A percentile compares a stretch with the other conserved stretches of the same genome.
Evolutionary conservation across 1,284 basidiomycete genomes (phyloP).

Genomic region (Ganoderma sinense): DNA sequence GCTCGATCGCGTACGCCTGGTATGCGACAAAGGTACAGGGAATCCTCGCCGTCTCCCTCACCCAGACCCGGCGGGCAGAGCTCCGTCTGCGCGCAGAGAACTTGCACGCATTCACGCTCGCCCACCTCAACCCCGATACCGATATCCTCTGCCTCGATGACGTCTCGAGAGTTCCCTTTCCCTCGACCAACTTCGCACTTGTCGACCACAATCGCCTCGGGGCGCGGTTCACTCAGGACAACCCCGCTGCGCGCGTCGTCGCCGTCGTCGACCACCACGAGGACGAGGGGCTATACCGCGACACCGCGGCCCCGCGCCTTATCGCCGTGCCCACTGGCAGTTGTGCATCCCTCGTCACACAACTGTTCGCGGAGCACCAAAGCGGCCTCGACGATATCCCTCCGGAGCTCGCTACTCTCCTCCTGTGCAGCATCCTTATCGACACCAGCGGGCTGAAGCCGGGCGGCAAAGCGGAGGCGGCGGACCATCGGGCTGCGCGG

Average conservation of each 20-base stretch:
- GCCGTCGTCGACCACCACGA: slow-evolving; percentile 95
- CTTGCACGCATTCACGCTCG: slow-evolving; percentile 70
- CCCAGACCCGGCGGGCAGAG: slow-evolving; percentile 76
- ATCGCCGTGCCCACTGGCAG: slow-evolving; percentile 76
- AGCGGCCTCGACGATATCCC: slow-evolving; percentile 47
- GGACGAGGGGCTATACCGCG: slow-evolving; percentile 78
- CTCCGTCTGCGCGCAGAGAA: slow-evolving; percentile 90
- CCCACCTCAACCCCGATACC: slow-evolving; percentile 53
- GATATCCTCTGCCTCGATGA: slow-evolving; percentile 68
- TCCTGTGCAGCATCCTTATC: slow-evolving; percentile 82
- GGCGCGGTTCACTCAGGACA: slow-evolving; percentile 52
- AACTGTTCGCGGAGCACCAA: slow-evolving; percentile 51
- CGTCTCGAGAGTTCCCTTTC: slow-evolving; percentile 51
- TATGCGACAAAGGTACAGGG: slow-evolving; percentile 61
- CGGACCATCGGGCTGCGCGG: slow-evolving; percentile 50
- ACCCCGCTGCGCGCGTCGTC: slow-evolving; percentile 61
- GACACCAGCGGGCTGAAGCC: slow-evolving; percentile 84
- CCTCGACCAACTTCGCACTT: slow-evolving; percentile 75
- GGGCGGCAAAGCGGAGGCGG: slow-evolving; percentile 75
- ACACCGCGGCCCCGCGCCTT: slow-evolving; percentile 70
- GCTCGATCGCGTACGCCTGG: slow-evolving; percentile 85
- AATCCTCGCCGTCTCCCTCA: slow-evolving; percentile 71
- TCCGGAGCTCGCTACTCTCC: slow-evolving; percentile 75
- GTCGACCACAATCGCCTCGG: slow-evolving; percentile 90
- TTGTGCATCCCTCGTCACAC: slow-evolving; percentile 80